A percentile compares a stretch with the other conserved stretches of the same genome.
Evolutionary conservation across 1,284 basidiomycete species (phyloP).

Genomic region (Cystobasidium sp.): DNA sequence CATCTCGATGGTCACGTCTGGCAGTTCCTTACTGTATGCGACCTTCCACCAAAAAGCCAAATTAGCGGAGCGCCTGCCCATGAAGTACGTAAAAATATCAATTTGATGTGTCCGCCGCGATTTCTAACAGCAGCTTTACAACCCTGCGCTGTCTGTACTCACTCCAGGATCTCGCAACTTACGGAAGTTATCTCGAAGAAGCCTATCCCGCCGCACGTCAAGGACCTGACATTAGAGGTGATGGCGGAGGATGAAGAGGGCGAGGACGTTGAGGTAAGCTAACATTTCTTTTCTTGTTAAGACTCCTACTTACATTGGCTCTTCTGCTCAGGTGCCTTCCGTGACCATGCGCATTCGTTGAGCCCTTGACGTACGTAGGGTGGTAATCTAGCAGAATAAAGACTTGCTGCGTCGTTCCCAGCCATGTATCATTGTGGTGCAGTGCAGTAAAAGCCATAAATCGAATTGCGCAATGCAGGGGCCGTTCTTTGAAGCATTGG

Average conservation of each 20-base stretch:
- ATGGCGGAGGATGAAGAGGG: slow-evolving; percentile 89
- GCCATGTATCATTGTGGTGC: too few relatives aligned
- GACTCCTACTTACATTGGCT: not conserved
- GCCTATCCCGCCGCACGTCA: slow-evolving; percentile 67
- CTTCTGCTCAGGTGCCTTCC: slow-evolving; percentile 17
- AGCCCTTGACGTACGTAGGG: not conserved
- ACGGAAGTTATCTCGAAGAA: slow-evolving; percentile 95
- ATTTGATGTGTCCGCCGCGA: too few relatives aligned
- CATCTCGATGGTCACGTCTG: slow-evolving; percentile 93
- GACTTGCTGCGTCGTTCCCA: too few relatives aligned
- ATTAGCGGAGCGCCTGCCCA: slow-evolving; percentile 81
- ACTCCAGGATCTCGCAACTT: slow-evolving; percentile 62
- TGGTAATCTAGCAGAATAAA: not conserved
- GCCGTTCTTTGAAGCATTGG: too few relatives aligned
- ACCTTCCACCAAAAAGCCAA: slow-evolving; percentile 89
- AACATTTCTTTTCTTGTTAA: not conserved
- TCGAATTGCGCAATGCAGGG: too few relatives aligned
- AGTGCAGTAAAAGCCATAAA: too few relatives aligned
- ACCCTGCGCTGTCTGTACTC: not conserved
- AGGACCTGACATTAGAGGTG: slow-evolving; percentile 68
- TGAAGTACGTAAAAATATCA: slow-evolving; percentile 61
- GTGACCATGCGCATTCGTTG: slow-evolving; percentile 36
- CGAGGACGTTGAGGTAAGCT: slow-evolving; percentile 64
- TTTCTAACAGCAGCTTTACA: not conserved
- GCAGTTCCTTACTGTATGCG: slow-evolving; percentile 97